Conservation (phyloP, 495 filamentous ascomycete genomes). For the Daldinia vernicosa region DNA sequence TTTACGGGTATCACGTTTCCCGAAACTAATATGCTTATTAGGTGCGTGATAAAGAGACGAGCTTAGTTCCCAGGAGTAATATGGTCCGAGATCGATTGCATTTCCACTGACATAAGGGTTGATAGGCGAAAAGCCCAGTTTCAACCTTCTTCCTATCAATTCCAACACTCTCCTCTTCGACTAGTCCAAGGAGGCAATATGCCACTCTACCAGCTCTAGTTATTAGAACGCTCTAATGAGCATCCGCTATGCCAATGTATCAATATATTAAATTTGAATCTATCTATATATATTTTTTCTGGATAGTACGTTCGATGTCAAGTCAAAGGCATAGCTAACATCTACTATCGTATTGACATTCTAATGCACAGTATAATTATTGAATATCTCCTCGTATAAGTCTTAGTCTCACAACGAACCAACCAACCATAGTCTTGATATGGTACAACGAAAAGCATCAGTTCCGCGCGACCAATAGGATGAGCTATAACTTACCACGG, state of each 20-base stretch:
- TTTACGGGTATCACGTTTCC: neutral
- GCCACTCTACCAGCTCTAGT: neutral
- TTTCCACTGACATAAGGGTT: neutral
- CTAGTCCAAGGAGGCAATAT: neutral
- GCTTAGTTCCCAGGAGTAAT: neutral
- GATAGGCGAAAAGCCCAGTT: neutral
- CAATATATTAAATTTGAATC: neutral
- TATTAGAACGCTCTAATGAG: too few relatives aligned
- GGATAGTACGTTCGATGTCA: neutral
- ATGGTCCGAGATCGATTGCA: neutral
- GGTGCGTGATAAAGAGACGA: neutral
- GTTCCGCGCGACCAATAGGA: neutral
- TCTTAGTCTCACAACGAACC: neutral
- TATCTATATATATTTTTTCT: too few relatives aligned
- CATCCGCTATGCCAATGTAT: neutral
- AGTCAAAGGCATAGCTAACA: neutral
- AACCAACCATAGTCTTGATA: neutral
- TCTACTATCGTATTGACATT: neutral
- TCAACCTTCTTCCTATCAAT: neutral
- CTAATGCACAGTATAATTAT: neutral
- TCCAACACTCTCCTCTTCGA: neutral
- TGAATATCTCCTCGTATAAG: neutral
- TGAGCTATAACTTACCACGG: neutral
- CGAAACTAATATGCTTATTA: neutral
- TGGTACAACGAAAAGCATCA: conserved; percentile 4